Evolutionary conservation across 2,329 filamentous ascomycete species (phyloP).

Genomic region (Mycogone perniciosa): DNA sequence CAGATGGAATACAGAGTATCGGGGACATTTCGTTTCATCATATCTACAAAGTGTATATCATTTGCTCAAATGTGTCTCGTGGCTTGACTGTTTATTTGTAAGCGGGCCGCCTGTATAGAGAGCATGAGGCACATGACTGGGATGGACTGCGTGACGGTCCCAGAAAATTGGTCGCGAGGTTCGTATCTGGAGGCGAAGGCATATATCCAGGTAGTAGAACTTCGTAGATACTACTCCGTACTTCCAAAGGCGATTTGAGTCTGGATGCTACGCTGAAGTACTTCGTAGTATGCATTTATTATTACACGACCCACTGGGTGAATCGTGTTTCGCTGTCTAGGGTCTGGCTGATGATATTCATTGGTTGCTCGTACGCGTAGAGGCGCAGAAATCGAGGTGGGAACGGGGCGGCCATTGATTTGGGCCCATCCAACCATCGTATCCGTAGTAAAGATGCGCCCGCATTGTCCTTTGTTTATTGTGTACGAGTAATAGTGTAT

Average conservation of each 20-base stretch:
- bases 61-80: neutral
- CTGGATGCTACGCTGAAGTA: too few species aligned
- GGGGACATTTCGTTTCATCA: neutral
- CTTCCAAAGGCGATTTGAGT: too few species aligned
- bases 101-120: neutral
- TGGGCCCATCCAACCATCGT: neutral
- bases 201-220: too few species aligned
- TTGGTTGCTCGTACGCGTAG: neutral
- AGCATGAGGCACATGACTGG: neutral
- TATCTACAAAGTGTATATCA: neutral
- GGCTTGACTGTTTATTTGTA: neutral
- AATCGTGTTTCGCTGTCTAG: too few species aligned
- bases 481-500: too few species aligned
- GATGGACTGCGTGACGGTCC: too few species aligned
- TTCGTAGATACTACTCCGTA: too few species aligned
- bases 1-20: slow-evolving; percentile 7
- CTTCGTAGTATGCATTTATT: too few species aligned
- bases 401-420: neutral
- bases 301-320: too few species aligned
- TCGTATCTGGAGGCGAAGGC: too few species aligned
- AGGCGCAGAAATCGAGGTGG: neutral
- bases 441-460: too few species aligned
- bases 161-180: too few species aligned
- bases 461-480: neutral
- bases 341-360: neutral